Evolutionary conservation across 2,329 filamentous ascomycete species (phyloP), one percentile per base, ranked within the genome.

Genomic region (Epichloe aotearoae): DNA sequence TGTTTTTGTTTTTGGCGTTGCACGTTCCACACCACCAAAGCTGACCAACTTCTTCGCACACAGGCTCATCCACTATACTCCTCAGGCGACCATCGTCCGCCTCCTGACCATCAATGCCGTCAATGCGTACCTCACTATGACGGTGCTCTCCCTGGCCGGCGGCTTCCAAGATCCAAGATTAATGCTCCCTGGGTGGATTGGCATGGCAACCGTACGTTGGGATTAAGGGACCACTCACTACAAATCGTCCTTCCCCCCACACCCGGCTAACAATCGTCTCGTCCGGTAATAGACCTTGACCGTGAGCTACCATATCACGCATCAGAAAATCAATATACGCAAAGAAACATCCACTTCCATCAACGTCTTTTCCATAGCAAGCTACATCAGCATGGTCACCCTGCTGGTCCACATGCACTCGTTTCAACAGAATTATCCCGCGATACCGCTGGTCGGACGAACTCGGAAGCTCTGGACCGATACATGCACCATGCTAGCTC

Each of bases 21-120:
- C 36, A 3, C 30, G 4, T 36, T 36, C 14, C 36, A 5, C 34
- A 10, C 26, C 26, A n/a, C 20, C 3, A n/a, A 38, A 14, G 30
- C 43, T 36, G 5, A 46, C 30, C 8, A 10, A 15, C 48, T 36
- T 33, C 17, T 15, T 23, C n/a, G 10, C 17, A 20, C 40, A 20
- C 52, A 86, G 84, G 87, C 82, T 93, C 59, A 75, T 91, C 58
- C 84, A 89, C 65, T 93, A 91, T 69, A 88, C 86, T 14, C 86
- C 87, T 2, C 79, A 82, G 64, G 87, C 86, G 47, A 88, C 88
- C 45, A 79, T 90, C 54, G 82, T 93, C 52, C 86, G 87, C 47
- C 82, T 93, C 43, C 73, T 88, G 47, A 84, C 84, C 53, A 84
- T 85, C 54, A 86, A 83, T 63, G 80, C 80, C 51, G 74, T 86